Evolutionary conservation across 75 land plant genomes (phyloP).

Genomic region (Picea glauca): DNA sequence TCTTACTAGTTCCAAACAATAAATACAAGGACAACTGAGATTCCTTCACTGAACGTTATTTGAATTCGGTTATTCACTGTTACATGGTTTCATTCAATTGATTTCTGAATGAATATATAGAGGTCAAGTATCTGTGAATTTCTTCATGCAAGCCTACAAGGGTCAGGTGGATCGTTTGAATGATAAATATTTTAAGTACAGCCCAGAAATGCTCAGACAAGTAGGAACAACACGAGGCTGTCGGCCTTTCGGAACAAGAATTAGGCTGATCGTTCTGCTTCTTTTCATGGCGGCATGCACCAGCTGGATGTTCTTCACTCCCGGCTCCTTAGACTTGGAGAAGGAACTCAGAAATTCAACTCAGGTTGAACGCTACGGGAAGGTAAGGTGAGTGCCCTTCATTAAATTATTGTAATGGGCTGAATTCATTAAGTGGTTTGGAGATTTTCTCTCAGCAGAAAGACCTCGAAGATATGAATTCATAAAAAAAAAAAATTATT

Average conservation of each 20-base stretch:
- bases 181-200: background rate
- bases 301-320: background rate
- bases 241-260: background rate
- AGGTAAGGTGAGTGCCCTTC: conserved; percentile 6
- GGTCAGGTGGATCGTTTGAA: background rate
- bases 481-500: no score
- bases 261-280: background rate
- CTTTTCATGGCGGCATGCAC: conserved; percentile 7
- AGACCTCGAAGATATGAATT: no score
- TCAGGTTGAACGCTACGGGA: background rate
- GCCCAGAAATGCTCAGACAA: background rate
- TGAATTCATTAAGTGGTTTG: no score
- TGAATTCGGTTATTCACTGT: background rate
- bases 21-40: background rate
- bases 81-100: background rate
- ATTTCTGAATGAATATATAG: background rate
- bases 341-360: conserved; percentile 1
- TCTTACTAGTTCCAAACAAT: background rate
- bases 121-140: background rate
- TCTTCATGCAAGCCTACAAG: background rate
- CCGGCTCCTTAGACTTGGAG: background rate
- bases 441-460: no score
- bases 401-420: no score
- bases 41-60: no score
- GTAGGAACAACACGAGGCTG: background rate